Evolutionary conservation across 2,329 filamentous ascomycete genomes (phyloP), one percentile per base, ranked within the genome.

Genomic region (Albifimbria verrucaria): DNA sequence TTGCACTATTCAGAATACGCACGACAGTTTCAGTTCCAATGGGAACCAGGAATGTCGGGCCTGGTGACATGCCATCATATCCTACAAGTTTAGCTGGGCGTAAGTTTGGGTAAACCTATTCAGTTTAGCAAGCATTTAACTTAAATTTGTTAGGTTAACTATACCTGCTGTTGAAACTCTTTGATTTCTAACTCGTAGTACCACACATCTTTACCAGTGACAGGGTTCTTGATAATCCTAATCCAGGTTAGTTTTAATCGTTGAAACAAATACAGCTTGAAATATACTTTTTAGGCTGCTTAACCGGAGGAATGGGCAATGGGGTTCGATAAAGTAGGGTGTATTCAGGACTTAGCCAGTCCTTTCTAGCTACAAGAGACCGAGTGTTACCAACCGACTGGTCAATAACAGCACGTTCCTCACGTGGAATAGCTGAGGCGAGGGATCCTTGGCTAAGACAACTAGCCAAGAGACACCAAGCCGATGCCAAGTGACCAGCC

Each of bases 41-140:
- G n/a, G 46, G 46, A 21, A 36, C 20, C n/a, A 32, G 32, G 9
- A 48, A 48, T 2, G 46, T 48, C 18, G 80, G 80, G 0, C 81
- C 81, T 5, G 81, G 80, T 3, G 72, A 69, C 9, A 77, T 74
- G 15, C 80, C 81, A 68, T 83, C 77, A 56, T 83, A 84, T 5
- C 81, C 80, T 20, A 68, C 60, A 7, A 73, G 56, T 6, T 56
- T 63, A 2, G 69, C 59, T 5, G 61, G 53, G 0, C 56, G 47
- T 12, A 72, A 68, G 54, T 66, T 64, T 0, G 72, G 72, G 28
- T 70, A 76, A 2, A 75, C 58, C 51, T 69, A 64, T 53, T 10
- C 6, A 46, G 43, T 21, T 46, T 46, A 21, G 24, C 7, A 22
- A 46, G 11, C 2, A 23, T 22, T n/a, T 11, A 43, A 21, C 9